These are phyloP conservation scores for Botrytis tulipae DNA, from an alignment of 2,329 filamentous ascomycete genomes.

Conservation along the genomic window DNA sequence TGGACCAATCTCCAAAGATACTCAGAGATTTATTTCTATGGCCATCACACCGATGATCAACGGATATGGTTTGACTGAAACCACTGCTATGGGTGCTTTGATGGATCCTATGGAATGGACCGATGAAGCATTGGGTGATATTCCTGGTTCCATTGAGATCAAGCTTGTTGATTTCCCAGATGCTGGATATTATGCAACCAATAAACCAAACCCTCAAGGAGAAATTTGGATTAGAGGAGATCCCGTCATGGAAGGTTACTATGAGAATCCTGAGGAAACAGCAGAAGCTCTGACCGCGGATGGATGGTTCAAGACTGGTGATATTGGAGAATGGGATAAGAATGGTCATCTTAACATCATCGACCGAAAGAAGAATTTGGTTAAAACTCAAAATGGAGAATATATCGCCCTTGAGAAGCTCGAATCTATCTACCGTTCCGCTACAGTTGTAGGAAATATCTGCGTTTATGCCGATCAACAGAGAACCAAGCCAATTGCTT, in stretches of 20 bases:
- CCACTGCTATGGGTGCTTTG: slow-evolving; percentile 77
- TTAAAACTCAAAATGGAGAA: slow-evolving; percentile 93
- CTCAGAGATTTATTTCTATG: slow-evolving; percentile 86
- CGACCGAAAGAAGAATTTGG: slow-evolving; percentile 96
- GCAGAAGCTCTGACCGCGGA: slow-evolving; percentile 73
- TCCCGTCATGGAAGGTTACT: slow-evolving; percentile 75
- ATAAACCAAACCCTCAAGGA: slow-evolving; percentile 75
- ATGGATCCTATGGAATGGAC: slow-evolving; percentile 86
- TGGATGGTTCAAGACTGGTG: slow-evolving; percentile 96
- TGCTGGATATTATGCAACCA: slow-evolving; percentile 72
- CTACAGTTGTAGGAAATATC: slow-evolving; percentile 77
- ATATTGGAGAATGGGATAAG: slow-evolving; percentile 85
- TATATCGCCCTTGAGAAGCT: slow-evolving; percentile 97
- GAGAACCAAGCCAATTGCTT: slow-evolving; percentile 75
- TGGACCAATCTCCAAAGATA: slow-evolving; percentile 83
- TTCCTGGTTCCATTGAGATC: slow-evolving; percentile 75
- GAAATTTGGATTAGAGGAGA: slow-evolving; percentile 87
- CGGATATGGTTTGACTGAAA: slow-evolving; percentile 95
- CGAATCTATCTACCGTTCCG: slow-evolving; percentile 84
- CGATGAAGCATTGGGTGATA: slow-evolving; percentile 70
- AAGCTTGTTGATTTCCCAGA: slow-evolving; percentile 91
- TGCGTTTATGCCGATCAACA: slow-evolving; percentile 79
- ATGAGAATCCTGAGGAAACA: slow-evolving; percentile 83
- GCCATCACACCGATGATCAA: slow-evolving; percentile 91
- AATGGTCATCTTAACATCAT: slow-evolving; percentile 83